Base-by-base conservation (phyloP, 768 basidiomycete species). In the Suillus americanus region DNA sequence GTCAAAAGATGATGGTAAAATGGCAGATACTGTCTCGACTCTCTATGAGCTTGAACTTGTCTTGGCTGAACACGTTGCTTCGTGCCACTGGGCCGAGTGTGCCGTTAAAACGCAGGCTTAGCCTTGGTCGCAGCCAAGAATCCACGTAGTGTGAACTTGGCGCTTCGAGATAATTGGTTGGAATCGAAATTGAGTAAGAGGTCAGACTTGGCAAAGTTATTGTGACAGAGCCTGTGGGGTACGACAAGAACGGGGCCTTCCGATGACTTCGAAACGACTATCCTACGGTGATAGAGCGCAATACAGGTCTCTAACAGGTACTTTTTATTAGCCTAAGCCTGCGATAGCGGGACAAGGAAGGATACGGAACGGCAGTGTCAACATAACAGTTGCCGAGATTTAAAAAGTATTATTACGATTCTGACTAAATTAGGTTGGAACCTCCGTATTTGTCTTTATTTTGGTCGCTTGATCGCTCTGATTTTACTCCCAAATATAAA, bases 401-500 rank as follows among this genome's bases (percentile, higher is more conserved):
- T 16, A 35, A 12, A 37, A 23, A 28, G 45, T 48, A 9, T 40
- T 60, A 45, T 71, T 74, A 20, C 62, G 76, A 71, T 73, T 70
- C 60, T 63, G 61, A 65, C 68, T 25, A 53, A 45, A 62, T 59
- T n/a, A 20, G 43, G n/a, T 64, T 67, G 50, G 5, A 12, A 35
- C 48, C 55, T 55, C 53, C 14, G 2, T 76, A 28, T 76, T 76
- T 77, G 69, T 13, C 0, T 0, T 0, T 76, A 16, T 76, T 40
- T 76, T 77, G 65, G 13, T 5, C 25, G 9, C 60, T 33, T 70
- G 69, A 69, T 74, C 74, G 63, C 65, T 65, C 65, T 62, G 68
- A 69, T 69, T 75, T 75, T 73, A 35, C 48, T 56, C 68, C 50
- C 50, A 72, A 74, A 77, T 76, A 77, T 74, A 76, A 76, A 77